These are phyloP conservation scores for Cocos nucifera DNA, from an alignment of 176 grass and related monocot genomes.

Conservation along the genomic window DNA sequence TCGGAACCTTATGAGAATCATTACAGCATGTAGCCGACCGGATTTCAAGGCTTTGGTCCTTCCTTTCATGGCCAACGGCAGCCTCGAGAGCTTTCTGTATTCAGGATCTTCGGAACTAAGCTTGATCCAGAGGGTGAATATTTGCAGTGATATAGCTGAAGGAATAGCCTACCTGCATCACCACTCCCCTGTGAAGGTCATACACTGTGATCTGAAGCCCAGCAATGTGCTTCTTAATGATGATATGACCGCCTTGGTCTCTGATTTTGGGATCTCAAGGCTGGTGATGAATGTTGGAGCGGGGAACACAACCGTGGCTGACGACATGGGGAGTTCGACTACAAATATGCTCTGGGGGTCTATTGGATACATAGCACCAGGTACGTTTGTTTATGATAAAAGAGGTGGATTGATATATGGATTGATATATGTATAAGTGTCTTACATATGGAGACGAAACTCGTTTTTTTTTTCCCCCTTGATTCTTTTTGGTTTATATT, in stretches of 20 bases:
- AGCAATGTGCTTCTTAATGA: conserved; percentile 46
- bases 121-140: conserved; percentile 35
- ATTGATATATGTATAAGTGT: no score
- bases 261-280: conserved; percentile 41
- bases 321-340: conserved; percentile 67
- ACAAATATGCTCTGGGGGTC: not conserved
- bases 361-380: no score
- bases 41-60: conserved; percentile 96
- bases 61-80: conserved; percentile 91
- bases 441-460: no score
- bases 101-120: conserved; percentile 39
- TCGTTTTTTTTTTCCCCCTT: not conserved
- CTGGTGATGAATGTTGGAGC: conserved; percentile 75
- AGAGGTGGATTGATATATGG: no score
- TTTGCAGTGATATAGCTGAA: conserved; percentile 31
- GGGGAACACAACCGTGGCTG: conserved; percentile 82
- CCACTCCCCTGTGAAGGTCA: conserved; percentile 30
- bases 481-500: no score
- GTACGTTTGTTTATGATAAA: no score
- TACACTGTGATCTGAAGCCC: conserved; percentile 47
- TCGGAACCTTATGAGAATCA: conserved; percentile 87
- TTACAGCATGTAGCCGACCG: conserved; percentile 75
- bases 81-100: conserved; percentile 72
- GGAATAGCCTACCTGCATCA: conserved; percentile 44
- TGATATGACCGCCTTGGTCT: conserved; percentile 34